phyloP scores from a whole-genome alignment of 495 filamentous ascomycete species.

The Beverwykella pulmonaria region DNA sequence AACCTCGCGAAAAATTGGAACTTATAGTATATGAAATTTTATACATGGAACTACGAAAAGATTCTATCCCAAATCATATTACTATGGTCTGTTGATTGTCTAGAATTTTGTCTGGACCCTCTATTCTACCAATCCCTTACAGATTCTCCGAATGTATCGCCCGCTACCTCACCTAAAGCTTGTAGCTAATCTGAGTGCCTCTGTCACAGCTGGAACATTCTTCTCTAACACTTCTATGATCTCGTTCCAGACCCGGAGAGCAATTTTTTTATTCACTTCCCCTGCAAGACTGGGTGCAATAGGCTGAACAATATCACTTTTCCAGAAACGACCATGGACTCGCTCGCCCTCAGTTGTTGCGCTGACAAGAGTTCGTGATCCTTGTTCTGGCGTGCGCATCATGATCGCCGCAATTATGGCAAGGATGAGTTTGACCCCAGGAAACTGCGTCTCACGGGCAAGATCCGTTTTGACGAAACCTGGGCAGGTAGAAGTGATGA shows the following conservation, averaged over 20 bases:
- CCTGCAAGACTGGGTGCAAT: slow-evolving; percentile 13
- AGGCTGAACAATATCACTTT: slow-evolving; percentile 27
- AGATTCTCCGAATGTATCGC: no score
- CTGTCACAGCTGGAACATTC: slow-evolving; percentile 13
- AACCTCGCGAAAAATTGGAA: no score
- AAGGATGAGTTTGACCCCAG: slow-evolving; percentile 1
- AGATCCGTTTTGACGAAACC: slow-evolving; percentile 24
- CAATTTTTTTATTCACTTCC: slow-evolving; percentile 27
- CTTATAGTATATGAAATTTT: no score
- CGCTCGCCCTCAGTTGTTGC: slow-evolving; percentile 28
- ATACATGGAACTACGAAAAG: no score
- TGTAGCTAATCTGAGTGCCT: background rate
- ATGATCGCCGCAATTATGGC: background rate
- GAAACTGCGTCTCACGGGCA: slow-evolving; percentile 24
- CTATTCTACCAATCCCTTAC: no score
- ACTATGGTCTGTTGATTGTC: no score
- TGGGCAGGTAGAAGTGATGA: slow-evolving; percentile 32
- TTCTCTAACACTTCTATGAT: slow-evolving; percentile 4
- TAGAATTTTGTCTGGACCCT: no score
- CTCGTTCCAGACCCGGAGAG: slow-evolving; percentile 19
- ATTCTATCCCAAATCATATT: no score
- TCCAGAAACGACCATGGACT: slow-evolving; percentile 32
- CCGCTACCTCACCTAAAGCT: background rate
- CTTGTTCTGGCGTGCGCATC: slow-evolving; percentile 17
- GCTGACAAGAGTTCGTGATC: slow-evolving; percentile 26